phyloP scores from a whole-genome alignment of 441 rosid genomes.

The Lepidium campestre region DNA sequence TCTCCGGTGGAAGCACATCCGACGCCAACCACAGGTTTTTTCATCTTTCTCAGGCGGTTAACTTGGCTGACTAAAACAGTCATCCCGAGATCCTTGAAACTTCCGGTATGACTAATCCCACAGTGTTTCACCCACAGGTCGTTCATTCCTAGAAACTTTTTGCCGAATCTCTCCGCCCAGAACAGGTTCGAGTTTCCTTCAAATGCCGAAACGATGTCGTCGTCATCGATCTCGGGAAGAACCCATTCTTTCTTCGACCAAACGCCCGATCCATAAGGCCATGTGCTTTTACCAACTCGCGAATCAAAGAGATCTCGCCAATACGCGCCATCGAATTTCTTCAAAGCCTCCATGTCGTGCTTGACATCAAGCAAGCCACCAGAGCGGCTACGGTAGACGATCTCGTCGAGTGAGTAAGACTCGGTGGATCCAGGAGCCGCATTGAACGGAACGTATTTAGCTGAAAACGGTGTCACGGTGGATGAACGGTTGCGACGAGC shows the following conservation, averaged over 20 bases:
- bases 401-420: conserved; percentile 61
- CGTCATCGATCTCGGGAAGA: conserved; percentile 59
- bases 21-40: conserved; percentile 54
- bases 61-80: conserved; percentile 72
- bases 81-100: conserved; percentile 75
- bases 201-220: conserved; percentile 66
- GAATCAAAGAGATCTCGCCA: conserved; percentile 70
- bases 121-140: conserved; percentile 79
- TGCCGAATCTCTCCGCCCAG: conserved; percentile 72
- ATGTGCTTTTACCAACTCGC: conserved; percentile 57
- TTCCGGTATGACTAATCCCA: conserved; percentile 67
- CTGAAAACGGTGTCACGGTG: conserved; percentile 38
- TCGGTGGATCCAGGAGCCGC: conserved; percentile 40
- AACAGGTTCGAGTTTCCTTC: conserved; percentile 69
- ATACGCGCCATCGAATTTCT: conserved; percentile 48
- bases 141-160: conserved; percentile 51
- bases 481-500: conserved; percentile 46
- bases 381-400: conserved; percentile 62
- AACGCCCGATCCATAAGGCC: conserved; percentile 74
- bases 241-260: conserved; percentile 84
- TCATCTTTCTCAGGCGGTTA: conserved; percentile 51
- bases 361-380: conserved; percentile 63
- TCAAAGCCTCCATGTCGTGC: conserved; percentile 58
- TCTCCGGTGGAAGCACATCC: conserved; percentile 76
- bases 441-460: conserved; percentile 60